phyloP scores from a whole-genome alignment of 2,329 filamentous ascomycete species.

The Fusarium odoratissimum region DNA sequence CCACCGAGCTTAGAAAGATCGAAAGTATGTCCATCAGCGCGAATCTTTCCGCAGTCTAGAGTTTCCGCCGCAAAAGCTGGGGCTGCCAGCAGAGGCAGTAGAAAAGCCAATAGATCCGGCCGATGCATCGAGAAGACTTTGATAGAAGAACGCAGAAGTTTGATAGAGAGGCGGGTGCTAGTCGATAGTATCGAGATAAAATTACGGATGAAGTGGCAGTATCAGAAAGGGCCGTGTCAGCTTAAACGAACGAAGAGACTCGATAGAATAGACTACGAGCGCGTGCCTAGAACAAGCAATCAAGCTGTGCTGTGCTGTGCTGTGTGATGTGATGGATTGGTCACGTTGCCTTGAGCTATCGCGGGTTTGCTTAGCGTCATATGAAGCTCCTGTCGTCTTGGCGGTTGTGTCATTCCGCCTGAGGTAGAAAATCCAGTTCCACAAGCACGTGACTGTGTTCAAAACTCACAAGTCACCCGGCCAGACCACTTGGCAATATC shows the following conservation, averaged over 20 bases:
- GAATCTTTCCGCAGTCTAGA: constrained; percentile 72
- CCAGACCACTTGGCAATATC: not conserved
- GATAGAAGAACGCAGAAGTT: constrained; percentile 8
- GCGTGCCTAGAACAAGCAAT: constrained; percentile 22
- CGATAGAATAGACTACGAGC: constrained; percentile 1
- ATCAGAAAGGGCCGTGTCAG: not conserved
- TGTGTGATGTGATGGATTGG: constrained; percentile 39
- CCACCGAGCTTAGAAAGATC: constrained; percentile 73
- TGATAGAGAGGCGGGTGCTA: constrained; percentile 4
- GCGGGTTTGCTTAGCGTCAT: constrained; percentile 33
- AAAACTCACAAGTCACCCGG: not conserved
- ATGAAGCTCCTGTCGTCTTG: constrained; percentile 43
- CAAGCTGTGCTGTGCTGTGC: not conserved
- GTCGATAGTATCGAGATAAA: constrained; percentile 6
- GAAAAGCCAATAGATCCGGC: constrained; percentile 51
- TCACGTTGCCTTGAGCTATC: constrained; percentile 48
- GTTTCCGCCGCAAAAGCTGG: constrained; percentile 58
- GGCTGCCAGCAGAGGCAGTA: constrained; percentile 53
- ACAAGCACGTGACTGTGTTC: constrained; percentile 47
- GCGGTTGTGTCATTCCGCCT: constrained; percentile 49
- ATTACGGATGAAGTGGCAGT: constrained; percentile 17
- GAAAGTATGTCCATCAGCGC: constrained; percentile 69
- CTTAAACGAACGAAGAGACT: constrained; percentile 1
- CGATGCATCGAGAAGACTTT: constrained; percentile 53
- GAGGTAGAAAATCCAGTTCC: constrained; percentile 21